phyloP scores from a whole-genome alignment of 2,329 filamentous ascomycete species.

The Aquanectria penicillioides region DNA sequence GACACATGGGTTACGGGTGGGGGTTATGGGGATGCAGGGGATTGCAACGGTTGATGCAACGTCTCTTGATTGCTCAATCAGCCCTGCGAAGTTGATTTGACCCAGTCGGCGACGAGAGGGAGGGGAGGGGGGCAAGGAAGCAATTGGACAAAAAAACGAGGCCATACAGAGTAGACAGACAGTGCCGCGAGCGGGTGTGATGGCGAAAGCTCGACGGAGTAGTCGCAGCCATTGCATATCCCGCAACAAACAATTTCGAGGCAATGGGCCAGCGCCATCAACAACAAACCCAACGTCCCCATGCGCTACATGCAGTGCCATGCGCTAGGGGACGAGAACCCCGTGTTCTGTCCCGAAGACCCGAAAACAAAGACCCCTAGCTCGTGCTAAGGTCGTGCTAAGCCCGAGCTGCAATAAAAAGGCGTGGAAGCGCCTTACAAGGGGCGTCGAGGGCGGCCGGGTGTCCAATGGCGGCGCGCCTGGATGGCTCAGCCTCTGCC shows the following conservation, averaged over 20 bases:
- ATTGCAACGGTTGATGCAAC: constrained; percentile 10
- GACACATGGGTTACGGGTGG: not conserved
- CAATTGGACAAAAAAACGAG: too few relatives aligned
- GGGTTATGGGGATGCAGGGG: not conserved
- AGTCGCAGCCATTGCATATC: too few relatives aligned
- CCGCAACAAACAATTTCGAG: too few relatives aligned
- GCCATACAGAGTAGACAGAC: too few relatives aligned
- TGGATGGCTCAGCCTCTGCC: constrained; percentile 22
- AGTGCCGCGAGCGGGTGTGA: too few relatives aligned
- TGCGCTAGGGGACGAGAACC: too few relatives aligned
- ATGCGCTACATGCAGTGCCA: too few relatives aligned
- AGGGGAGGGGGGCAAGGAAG: not conserved
- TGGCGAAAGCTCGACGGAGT: too few relatives aligned
- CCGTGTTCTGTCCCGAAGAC: too few relatives aligned
- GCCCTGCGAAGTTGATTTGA: constrained; percentile 17
- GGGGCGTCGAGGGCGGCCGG: not conserved
- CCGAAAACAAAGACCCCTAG: too few relatives aligned
- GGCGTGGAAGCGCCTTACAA: constrained; percentile 11
- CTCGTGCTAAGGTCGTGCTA: not conserved
- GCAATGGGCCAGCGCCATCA: too few relatives aligned
- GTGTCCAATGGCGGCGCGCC: constrained; percentile 23
- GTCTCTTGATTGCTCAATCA: constrained; percentile 14
- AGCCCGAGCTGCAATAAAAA: not conserved
- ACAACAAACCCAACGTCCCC: too few relatives aligned
- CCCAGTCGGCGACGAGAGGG: not conserved